Base-by-base conservation (phyloP, 2,329 filamentous ascomycete species). In the Monilinia polystroma region DNA sequence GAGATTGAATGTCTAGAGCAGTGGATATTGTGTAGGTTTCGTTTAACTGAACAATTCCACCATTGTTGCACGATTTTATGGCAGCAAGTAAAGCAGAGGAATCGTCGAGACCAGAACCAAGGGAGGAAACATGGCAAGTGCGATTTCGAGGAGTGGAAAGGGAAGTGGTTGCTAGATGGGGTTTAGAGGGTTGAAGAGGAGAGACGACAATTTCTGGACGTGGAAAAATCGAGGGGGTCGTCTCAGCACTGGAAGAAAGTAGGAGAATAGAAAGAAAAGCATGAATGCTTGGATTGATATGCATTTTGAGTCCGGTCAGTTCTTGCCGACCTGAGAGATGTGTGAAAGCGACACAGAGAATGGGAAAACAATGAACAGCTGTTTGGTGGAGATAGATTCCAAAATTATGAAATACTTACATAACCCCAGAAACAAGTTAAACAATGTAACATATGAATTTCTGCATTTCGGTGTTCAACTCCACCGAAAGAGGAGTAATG, bases 41-140 rank as follows among this genome's bases (percentile, higher is more conserved):
- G n/a, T 64, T 55, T 3, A 64, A 32, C 14, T 55, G 41, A 2
- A 64, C 63, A 11, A 64, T 26, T 20, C 63, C 63, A 1, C 63
- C 63, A 10, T 64, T 49, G 29, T 64, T 64, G 43, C 63, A 64
- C 12, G 63, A 57, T 57, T 57, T 38, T 26, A 64, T 64, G 8
- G 63, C 63, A 1, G 63, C 26, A 2, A 64, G 29, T 4, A 64
- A 41, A 6, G 52, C 52, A 2, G 63, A n/a, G 10, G 52, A 57
- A 47, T 64, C 63, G n/a, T 64, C 63, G 29, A 26, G 26, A 8
- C 53, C 53, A 20, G 43, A 47, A 23, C 63, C 63, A 8, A 64
- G 11, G 20, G 63, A 55, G 8, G 51, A 26, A 14, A 64, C 63
- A 29, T 47, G 38, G 26, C 63, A 64, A 26, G 41, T 64, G 41